phyloP scores from a whole-genome alignment of 768 basidiomycete species.

The Mycena galericulata region DNA sequence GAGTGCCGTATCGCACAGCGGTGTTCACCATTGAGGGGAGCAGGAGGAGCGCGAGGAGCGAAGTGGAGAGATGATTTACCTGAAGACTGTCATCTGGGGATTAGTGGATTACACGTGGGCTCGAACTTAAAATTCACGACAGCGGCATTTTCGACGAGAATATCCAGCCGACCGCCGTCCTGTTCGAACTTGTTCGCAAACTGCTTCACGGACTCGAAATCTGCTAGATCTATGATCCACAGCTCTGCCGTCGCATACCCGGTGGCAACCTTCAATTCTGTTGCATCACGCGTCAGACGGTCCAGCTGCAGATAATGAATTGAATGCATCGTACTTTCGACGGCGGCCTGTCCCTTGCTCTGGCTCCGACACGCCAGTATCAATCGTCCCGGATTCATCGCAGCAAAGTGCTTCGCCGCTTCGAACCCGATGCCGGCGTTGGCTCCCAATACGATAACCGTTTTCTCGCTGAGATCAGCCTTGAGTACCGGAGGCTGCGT shows the following conservation, averaged over 20 bases:
- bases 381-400: no score
- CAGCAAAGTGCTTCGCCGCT: no score
- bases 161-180: constrained; percentile 17
- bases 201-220: constrained; percentile 53
- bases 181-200: constrained; percentile 48
- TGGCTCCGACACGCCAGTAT: no score
- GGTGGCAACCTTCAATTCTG: constrained; percentile 48
- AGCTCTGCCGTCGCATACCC: no score
- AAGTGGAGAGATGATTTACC: constrained; percentile 48
- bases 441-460: constrained; percentile 46
- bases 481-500: no score
- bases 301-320: no score
- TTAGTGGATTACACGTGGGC: constrained; percentile 23
- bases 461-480: background rate
- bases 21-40: background rate
- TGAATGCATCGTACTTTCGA: constrained; percentile 44
- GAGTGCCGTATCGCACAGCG: constrained; percentile 45
- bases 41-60: constrained; percentile 42
- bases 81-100: no score
- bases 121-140: constrained; percentile 31
- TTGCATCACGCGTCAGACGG: no score
- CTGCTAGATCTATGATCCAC: constrained; percentile 54
- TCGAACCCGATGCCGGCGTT: constrained; percentile 66
- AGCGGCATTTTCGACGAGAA: constrained; percentile 60
- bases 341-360: constrained; percentile 47